These are phyloP conservation scores for Conoideocrella luteorostrata DNA, from an alignment of 2,329 filamentous ascomycete species.

Conservation along the genomic window DNA sequence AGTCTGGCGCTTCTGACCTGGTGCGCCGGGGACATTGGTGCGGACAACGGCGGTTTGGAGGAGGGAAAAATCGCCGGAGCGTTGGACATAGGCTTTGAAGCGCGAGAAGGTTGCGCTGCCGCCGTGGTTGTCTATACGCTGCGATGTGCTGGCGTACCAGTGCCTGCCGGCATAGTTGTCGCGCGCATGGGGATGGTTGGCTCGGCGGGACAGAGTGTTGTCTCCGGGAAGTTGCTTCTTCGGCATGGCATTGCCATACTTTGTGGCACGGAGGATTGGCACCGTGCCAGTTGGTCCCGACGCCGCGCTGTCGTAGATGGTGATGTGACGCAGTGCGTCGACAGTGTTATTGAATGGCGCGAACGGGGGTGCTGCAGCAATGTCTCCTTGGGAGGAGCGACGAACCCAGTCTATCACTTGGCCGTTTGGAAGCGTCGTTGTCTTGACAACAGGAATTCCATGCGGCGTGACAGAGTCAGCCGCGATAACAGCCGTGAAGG, in stretches of 20 bases:
- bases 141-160: constrained; percentile 13
- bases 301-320: no score
- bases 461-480: no score
- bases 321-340: no score
- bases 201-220: no score
- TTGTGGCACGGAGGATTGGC: constrained; percentile 11
- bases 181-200: no score
- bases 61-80: constrained; percentile 9
- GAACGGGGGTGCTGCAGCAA: constrained; percentile 4
- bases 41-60: constrained; percentile 13
- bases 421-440: constrained; percentile 9
- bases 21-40: constrained; percentile 1
- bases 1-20: constrained; percentile 9
- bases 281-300: constrained; percentile 10
- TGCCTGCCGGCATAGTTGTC: constrained; percentile 7
- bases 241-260: no score
- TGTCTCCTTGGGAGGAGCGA: constrained; percentile 8
- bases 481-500: no score
- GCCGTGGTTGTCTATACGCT: constrained; percentile 9
- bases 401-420: constrained; percentile 11
- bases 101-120: constrained; percentile 10
- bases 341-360: no score
- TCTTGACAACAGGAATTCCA: constrained; percentile 11
- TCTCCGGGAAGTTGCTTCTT: no score
- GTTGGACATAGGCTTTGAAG: constrained; percentile 10